phyloP scores from a whole-genome alignment of 495 filamentous ascomycete genomes.

The Aspergillus cristatus region DNA sequence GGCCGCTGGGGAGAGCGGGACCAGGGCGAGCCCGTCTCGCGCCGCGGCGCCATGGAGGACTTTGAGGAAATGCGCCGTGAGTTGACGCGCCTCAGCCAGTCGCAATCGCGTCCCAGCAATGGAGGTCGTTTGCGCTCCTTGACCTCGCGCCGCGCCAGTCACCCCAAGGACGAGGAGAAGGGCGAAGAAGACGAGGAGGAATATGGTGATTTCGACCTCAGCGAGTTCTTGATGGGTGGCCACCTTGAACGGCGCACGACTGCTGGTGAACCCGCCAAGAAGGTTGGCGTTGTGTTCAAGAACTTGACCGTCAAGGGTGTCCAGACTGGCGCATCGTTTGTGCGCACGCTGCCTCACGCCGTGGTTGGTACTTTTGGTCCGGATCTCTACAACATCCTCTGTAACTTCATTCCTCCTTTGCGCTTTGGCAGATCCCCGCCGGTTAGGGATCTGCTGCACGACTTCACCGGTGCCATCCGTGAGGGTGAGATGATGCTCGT shows the following conservation, averaged over 20 bases:
- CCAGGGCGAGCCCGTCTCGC: slow-evolving; percentile 52
- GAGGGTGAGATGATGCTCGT: slow-evolving; percentile 84
- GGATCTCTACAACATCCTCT: slow-evolving; percentile 64
- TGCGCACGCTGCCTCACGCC: slow-evolving; percentile 66
- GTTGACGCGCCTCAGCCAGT: slow-evolving; percentile 49
- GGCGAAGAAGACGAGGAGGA: slow-evolving; percentile 15
- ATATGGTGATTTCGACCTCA: slow-evolving; percentile 58
- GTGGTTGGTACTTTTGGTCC: slow-evolving; percentile 78
- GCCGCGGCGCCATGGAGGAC: slow-evolving; percentile 58
- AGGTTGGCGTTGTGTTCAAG: slow-evolving; percentile 77
- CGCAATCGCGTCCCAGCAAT: slow-evolving; percentile 32
- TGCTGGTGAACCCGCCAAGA: slow-evolving; percentile 60
- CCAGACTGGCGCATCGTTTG: slow-evolving; percentile 56
- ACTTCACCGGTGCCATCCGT: slow-evolving; percentile 68
- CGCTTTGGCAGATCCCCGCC: slow-evolving; percentile 41
- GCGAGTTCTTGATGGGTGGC: slow-evolving; percentile 66
- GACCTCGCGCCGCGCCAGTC: slow-evolving; percentile 18
- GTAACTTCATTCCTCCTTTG: slow-evolving; percentile 54
- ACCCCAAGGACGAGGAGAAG: slow-evolving; percentile 28
- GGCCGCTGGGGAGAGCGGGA: slow-evolving; percentile 74
- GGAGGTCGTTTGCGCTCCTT: slow-evolving; percentile 12
- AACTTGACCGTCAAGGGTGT: slow-evolving; percentile 68
- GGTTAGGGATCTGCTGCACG: slow-evolving; percentile 56
- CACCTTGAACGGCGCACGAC: slow-evolving; percentile 71
- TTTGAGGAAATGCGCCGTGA: slow-evolving; percentile 59